Evolutionary conservation across 1,139 yeast species (phyloP).

Genomic region (Geotrichum siamense): DNA sequence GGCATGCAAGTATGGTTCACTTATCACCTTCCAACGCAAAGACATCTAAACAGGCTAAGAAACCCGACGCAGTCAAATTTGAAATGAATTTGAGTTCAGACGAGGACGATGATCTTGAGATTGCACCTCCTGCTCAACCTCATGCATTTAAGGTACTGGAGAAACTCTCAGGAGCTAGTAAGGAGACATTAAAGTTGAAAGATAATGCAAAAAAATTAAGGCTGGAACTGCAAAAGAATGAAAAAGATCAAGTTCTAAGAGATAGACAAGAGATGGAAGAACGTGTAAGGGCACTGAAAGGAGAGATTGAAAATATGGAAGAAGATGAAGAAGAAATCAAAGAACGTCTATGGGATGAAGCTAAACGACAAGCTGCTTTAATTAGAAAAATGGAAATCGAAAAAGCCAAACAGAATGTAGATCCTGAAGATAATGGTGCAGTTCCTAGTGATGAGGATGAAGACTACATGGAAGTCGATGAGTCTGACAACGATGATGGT

Average conservation of each 20-base stretch:
- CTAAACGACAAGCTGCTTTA: slow-evolving; percentile 34
- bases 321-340: slow-evolving; percentile 34
- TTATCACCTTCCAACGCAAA: slow-evolving; percentile 6
- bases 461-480: slow-evolving; percentile 25
- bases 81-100: not conserved
- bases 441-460: slow-evolving; percentile 22
- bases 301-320: slow-evolving; percentile 25
- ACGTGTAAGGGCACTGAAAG: slow-evolving; percentile 30
- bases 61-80: slow-evolving; percentile 9
- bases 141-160: slow-evolving; percentile 22
- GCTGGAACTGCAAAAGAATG: slow-evolving; percentile 24
- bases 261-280: slow-evolving; percentile 27
- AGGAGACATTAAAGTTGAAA: slow-evolving; percentile 10
- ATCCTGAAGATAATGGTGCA: slow-evolving; percentile 25
- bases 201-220: slow-evolving; percentile 20
- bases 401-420: slow-evolving; percentile 24
- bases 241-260: slow-evolving; percentile 30
- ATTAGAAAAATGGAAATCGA: slow-evolving; percentile 31
- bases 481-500: slow-evolving; percentile 20
- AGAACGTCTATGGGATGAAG: slow-evolving; percentile 54
- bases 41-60: slow-evolving; percentile 4
- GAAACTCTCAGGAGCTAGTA: slow-evolving; percentile 20
- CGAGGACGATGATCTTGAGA: slow-evolving; percentile 24
- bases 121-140: slow-evolving; percentile 24
- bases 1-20: slow-evolving; percentile 10